Evolutionary conservation across 2,329 filamentous ascomycete species (phyloP), one percentile per base, ranked within the genome.

Genomic region (Aspergillus alliaceus): DNA sequence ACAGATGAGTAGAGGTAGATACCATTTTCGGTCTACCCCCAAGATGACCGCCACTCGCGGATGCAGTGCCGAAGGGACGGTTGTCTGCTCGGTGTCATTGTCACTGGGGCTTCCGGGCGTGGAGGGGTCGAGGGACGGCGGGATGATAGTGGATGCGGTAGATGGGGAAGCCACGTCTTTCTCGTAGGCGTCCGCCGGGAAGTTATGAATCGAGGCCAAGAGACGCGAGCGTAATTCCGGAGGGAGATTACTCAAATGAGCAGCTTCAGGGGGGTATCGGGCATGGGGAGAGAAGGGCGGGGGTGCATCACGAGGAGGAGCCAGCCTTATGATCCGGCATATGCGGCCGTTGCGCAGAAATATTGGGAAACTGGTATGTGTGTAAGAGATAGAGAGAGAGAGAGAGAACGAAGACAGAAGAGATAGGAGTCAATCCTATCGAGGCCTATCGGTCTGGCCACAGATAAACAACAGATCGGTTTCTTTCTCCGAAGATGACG

Each of bases 11-110:
- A 93, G 82, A 57, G 88, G 87, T 40, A 89, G 80, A 71, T 93
- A 87, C 87, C 90, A 93, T 60, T 81, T 81, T 60, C 81, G 81
- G 53, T 88, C 86, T 15, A 95, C 85, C 51, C 90, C 90, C 47
- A 93, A 82, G 31, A 91, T 84, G 65, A 92, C 89, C 61, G 90
- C 90, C 55, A 93, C 86, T 55, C 90, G 89, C 12, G 90, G 90
- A 68, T 92, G 89, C 42, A 91, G 80, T 52, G 76, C 72, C 35
- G 75, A 76, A 11, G 68, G 53, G 44, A 24, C 18, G 18, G 64
- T 55, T 56, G 63, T 49, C 34, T 69, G 68, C 37, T 64, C 64
- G 53, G 64, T 65, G 66, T 73, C 67, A 58, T 66, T 68, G 62
- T 61, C 60, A 60, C 51, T 64, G 59, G 70, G 65, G 59, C 64